Conservation (phyloP, 2,329 filamentous ascomycete species). For the Cryphonectria parasitica region DNA sequence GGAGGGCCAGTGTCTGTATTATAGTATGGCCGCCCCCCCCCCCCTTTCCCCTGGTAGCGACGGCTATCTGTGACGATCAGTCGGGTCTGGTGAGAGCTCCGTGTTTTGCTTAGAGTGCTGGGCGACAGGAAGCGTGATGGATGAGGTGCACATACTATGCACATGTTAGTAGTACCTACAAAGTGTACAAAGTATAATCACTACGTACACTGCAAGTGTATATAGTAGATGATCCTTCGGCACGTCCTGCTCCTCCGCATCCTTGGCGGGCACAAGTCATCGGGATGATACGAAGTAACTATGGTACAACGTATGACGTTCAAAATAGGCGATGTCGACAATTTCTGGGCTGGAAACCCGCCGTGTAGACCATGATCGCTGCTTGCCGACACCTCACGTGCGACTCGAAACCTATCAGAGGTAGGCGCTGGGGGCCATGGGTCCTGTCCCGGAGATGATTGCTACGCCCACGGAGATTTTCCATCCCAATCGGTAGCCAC, state of each 20-base stretch:
- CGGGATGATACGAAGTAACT: background rate
- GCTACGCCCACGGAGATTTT: conserved; percentile 25
- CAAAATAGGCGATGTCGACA: background rate
- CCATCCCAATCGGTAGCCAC: conserved; percentile 20
- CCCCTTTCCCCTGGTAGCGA: background rate
- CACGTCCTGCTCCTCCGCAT: background rate
- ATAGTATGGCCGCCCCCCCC: background rate
- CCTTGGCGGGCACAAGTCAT: background rate
- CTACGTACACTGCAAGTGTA: background rate
- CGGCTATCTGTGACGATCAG: conserved; percentile 1
- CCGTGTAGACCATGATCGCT: conserved; percentile 10
- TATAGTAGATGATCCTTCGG: background rate
- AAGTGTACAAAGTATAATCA: background rate
- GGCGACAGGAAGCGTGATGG: background rate
- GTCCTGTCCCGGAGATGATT: conserved; percentile 27
- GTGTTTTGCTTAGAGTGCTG: conserved; percentile 8
- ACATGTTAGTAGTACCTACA: background rate
- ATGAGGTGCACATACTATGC: background rate
- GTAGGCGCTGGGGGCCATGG: conserved; percentile 14
- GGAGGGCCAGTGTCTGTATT: background rate
- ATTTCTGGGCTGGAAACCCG: background rate
- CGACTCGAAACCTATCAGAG: conserved; percentile 1
- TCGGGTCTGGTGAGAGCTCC: background rate
- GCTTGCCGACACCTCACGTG: conserved; percentile 11
- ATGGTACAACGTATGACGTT: background rate